phyloP scores from a whole-genome alignment of 352 stramenopile genomes.

The Pythium aphanidermatum region DNA sequence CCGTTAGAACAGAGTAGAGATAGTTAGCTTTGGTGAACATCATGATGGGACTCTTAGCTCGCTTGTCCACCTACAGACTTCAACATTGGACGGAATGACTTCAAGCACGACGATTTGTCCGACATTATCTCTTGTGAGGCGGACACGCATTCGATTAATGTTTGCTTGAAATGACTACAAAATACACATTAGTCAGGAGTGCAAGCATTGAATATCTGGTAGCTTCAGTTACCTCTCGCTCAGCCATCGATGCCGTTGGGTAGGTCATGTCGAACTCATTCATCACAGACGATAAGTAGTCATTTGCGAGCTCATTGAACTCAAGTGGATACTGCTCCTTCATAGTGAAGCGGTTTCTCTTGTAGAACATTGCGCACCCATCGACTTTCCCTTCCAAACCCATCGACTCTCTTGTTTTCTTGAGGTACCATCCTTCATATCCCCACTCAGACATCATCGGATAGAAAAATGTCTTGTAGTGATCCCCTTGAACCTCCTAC shows the following conservation, averaged over 20 bases:
- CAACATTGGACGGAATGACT: conserved; percentile 80
- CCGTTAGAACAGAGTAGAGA: not conserved
- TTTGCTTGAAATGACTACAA: conserved; percentile 20
- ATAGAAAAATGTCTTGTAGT: conserved; percentile 97
- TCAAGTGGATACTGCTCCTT: conserved; percentile 93
- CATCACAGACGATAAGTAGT: conserved; percentile 61
- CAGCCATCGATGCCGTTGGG: conserved; percentile 46
- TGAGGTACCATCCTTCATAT: conserved; percentile 97
- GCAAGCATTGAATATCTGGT: not conserved
- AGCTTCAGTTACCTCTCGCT: conserved; percentile 38
- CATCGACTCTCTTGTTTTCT: conserved; percentile 98
- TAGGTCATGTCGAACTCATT: conserved; percentile 79
- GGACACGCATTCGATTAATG: conserved; percentile 56
- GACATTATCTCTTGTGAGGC: conserved; percentile 97
- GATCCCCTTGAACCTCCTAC: conserved; percentile 98
- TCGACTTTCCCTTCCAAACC: conserved; percentile 96
- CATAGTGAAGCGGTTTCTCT: conserved; percentile 84
- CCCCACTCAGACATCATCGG: conserved; percentile 92
- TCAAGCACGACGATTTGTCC: conserved; percentile 97
- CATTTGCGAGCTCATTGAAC: conserved; percentile 94
- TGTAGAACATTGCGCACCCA: conserved; percentile 98
- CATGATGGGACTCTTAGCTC: too few relatives aligned
- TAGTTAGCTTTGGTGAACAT: too few relatives aligned
- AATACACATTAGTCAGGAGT: not conserved
- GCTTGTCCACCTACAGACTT: conserved; percentile 51